Conservation (phyloP, 2,329 filamentous ascomycete species). For the Thelonectria blattea region DNA sequence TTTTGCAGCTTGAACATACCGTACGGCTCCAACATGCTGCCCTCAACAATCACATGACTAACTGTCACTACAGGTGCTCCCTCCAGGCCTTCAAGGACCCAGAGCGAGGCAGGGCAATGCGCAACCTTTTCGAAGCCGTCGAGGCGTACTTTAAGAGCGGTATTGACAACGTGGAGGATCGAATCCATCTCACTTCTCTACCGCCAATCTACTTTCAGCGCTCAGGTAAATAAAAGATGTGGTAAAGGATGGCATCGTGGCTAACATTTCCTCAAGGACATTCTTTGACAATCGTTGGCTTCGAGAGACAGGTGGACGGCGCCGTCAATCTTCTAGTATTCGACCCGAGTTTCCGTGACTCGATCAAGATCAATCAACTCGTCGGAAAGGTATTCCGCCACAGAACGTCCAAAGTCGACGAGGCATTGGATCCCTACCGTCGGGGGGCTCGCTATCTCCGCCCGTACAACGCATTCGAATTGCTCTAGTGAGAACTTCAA, state of each 20-base stretch:
- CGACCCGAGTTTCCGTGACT: slow-evolving; percentile 82
- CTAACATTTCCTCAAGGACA: slow-evolving; percentile 63
- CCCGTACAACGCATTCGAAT: slow-evolving; percentile 79
- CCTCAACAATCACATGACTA: neutral
- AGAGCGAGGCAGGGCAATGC: slow-evolving; percentile 52
- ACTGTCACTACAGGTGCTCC: slow-evolving; percentile 55
- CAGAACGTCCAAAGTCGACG: slow-evolving; percentile 44
- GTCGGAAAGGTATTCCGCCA: slow-evolving; percentile 55
- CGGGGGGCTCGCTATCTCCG: slow-evolving; percentile 70
- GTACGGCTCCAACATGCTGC: too few species aligned
- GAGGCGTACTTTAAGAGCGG: slow-evolving; percentile 76
- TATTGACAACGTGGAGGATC: slow-evolving; percentile 44
- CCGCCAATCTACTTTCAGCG: slow-evolving; percentile 93
- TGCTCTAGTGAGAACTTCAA: slow-evolving; percentile 66
- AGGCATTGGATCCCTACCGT: slow-evolving; percentile 74
- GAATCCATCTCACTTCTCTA: slow-evolving; percentile 73
- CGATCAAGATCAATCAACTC: slow-evolving; percentile 65
- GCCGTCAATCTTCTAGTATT: slow-evolving; percentile 79
- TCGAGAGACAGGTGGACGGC: slow-evolving; percentile 73
- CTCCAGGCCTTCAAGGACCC: slow-evolving; percentile 64
- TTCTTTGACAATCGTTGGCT: slow-evolving; percentile 86
- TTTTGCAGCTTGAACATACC: slow-evolving; percentile 72
- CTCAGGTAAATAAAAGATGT: slow-evolving; percentile 55
- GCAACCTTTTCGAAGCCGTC: slow-evolving; percentile 68
- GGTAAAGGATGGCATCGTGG: neutral